Evolutionary conservation across 1,139 yeast species (phyloP).

Genomic region (Trichomonascaceae sp.): DNA sequence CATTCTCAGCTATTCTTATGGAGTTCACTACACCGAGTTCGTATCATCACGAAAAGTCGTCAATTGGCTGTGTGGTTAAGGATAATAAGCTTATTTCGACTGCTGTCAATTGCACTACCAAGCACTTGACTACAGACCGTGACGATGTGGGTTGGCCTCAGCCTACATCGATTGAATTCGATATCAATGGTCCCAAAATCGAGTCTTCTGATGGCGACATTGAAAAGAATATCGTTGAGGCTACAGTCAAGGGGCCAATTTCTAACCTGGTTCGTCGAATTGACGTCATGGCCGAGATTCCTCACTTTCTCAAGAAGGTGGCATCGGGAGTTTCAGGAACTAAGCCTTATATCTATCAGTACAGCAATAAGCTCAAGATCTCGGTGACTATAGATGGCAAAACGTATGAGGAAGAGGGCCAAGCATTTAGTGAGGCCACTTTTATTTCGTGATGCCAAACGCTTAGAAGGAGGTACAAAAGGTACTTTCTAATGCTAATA

Average conservation of each 20-base stretch:
- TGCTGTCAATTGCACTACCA: slow-evolving; percentile 58
- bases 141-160: slow-evolving; percentile 90
- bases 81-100: slow-evolving; percentile 60
- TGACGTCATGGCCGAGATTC: slow-evolving; percentile 97
- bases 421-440: slow-evolving; percentile 78
- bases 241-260: slow-evolving; percentile 37
- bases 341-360: slow-evolving; percentile 91
- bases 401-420: slow-evolving; percentile 50
- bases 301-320: slow-evolving; percentile 85
- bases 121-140: slow-evolving; percentile 51
- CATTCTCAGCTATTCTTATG: slow-evolving; percentile 76
- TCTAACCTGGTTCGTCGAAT: slow-evolving; percentile 71
- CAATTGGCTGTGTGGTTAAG: slow-evolving; percentile 66
- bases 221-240: slow-evolving; percentile 30
- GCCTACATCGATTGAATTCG: slow-evolving; percentile 62
- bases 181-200: slow-evolving; percentile 45
- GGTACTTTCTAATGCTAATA: background rate
- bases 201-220: slow-evolving; percentile 37
- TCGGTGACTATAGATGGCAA: slow-evolving; percentile 30
- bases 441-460: slow-evolving; percentile 44
- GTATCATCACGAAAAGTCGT: slow-evolving; percentile 75
- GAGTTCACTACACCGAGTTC: slow-evolving; percentile 93
- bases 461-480: background rate
- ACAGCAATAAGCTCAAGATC: slow-evolving; percentile 44
- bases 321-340: slow-evolving; percentile 95